Conservation (phyloP, 225 moss, liverwort and hornwort genomes). For the Neckera pumila region DNA sequence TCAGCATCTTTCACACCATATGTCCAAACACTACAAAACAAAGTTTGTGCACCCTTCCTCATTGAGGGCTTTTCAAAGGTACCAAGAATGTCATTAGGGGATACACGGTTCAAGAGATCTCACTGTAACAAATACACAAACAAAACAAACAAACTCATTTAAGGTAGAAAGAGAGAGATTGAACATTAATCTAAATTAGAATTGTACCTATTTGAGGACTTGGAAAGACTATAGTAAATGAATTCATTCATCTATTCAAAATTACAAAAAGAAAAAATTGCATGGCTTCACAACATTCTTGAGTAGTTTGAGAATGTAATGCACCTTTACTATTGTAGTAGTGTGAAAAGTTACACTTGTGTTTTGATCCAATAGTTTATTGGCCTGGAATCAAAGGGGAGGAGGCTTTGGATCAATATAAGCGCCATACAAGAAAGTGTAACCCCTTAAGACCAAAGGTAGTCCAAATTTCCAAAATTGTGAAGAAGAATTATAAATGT, state of each 20-base stretch:
- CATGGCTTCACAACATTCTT: too few species aligned
- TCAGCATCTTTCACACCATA: rapidly evolving
- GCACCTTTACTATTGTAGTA: too few species aligned
- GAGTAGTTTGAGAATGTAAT: background rate
- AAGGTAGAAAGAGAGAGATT: too few species aligned
- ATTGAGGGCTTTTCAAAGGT: rapidly evolving
- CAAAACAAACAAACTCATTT: too few species aligned
- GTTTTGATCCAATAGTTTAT: rapidly evolving
- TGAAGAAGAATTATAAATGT: background rate
- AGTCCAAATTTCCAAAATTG: background rate
- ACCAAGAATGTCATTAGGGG: rapidly evolving
- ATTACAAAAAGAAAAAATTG: too few species aligned
- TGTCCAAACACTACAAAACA: rapidly evolving
- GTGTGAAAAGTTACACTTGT: background rate
- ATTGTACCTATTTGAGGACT: too few species aligned
- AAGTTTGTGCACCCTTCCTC: rapidly evolving
- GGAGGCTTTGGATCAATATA: rapidly evolving
- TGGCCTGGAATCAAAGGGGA: rapidly evolving
- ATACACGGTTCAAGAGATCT: too few species aligned
- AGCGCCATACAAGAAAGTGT: background rate
- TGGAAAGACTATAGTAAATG: too few species aligned
- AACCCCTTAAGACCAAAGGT: rapidly evolving
- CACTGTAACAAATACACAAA: too few species aligned
- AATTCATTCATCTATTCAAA: too few species aligned
- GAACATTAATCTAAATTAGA: too few species aligned